phyloP scores from a whole-genome alignment of 192 early-diverging fungal species.

The Funneliformis geosporum region DNA sequence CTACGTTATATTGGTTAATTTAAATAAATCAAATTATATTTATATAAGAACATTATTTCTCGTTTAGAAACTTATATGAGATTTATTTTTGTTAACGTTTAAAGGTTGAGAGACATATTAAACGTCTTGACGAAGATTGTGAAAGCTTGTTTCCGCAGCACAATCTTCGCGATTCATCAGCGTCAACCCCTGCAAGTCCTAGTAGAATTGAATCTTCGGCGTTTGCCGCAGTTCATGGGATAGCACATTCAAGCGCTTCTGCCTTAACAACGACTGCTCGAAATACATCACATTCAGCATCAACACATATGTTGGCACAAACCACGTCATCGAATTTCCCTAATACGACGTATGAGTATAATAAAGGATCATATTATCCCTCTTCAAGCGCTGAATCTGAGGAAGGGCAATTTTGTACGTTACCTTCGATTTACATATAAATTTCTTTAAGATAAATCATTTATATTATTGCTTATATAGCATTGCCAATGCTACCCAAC shows the following conservation, averaged over 20 bases:
- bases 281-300: background rate
- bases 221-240: background rate
- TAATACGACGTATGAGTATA: background rate
- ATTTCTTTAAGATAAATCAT: background rate
- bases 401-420: background rate
- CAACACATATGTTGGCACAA: background rate
- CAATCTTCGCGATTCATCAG: slow-evolving; percentile 20
- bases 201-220: background rate
- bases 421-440: background rate
- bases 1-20: background rate
- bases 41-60: background rate
- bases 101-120: slow-evolving; percentile 22
- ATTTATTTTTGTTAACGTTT: background rate
- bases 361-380: slow-evolving; percentile 1
- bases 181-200: background rate
- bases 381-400: slow-evolving; percentile 6
- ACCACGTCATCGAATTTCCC: background rate
- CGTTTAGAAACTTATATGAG: background rate
- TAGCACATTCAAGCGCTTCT: background rate
- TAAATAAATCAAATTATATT: background rate
- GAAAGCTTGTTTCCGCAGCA: slow-evolving; percentile 26
- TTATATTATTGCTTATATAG: background rate
- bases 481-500: slow-evolving; percentile 13
- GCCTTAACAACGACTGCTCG: background rate
- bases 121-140: slow-evolving; percentile 25